A percentile compares a stretch with the other conserved stretches of the same genome.
Conservation (phyloP, 305 asterid genomes). For the Fraxinus angustifolia region DNA sequence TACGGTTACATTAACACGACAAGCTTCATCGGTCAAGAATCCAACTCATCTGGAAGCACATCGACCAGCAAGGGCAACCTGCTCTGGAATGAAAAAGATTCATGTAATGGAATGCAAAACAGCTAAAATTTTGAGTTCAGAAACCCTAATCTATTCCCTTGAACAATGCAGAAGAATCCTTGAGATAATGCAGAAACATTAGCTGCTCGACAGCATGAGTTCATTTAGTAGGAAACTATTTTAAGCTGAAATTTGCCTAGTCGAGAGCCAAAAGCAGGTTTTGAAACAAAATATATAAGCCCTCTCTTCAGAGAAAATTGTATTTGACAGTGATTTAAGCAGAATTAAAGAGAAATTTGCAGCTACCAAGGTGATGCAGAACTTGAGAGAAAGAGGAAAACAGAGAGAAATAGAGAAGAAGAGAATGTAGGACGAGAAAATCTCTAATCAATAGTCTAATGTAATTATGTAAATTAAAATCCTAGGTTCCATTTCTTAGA, state of each 20-base stretch:
- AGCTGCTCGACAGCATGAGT: not conserved
- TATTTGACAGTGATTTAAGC: not conserved
- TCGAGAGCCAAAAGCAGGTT: not conserved
- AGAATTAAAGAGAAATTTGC: not conserved
- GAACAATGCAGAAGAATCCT: not conserved
- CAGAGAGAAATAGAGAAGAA: not conserved
- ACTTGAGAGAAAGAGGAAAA: not conserved
- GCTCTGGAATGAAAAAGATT: not conserved
- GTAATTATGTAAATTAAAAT: not conserved
- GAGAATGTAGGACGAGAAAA: not conserved
- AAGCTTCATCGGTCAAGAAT: not conserved
- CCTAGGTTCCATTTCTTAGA: not conserved
- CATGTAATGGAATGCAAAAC: not conserved
- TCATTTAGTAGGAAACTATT: not conserved
- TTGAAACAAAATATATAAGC: not conserved
- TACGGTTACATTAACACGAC: not conserved
- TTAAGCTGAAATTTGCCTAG: not conserved
- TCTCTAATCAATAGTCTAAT: not conserved
- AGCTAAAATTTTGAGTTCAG: not conserved
- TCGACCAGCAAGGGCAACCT: not conserved
- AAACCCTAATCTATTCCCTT: not conserved
- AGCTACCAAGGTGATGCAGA: not conserved
- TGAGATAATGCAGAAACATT: not conserved
- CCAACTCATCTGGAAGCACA: not conserved
- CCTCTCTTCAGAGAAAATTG: not conserved